phyloP scores from a whole-genome alignment of 768 basidiomycete genomes.

The Russula earlei region DNA sequence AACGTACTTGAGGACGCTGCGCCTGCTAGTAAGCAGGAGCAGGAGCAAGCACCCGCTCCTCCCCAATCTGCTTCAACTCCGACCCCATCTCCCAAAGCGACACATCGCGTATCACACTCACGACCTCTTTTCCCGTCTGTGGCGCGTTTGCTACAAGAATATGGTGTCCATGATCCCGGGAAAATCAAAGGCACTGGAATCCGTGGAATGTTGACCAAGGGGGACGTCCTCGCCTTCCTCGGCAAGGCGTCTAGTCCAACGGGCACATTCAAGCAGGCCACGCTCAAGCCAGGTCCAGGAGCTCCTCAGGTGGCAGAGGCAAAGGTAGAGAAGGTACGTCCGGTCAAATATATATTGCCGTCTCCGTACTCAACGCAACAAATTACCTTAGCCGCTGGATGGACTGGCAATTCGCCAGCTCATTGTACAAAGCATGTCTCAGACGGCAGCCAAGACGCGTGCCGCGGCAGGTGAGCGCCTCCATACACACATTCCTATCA shows the following conservation, averaged over 20 bases:
- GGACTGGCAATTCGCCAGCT: conserved; percentile 54
- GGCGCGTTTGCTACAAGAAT: conserved; percentile 61
- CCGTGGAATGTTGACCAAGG: conserved; percentile 92
- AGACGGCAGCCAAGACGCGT: conserved; percentile 44
- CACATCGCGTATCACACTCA: conserved; percentile 38
- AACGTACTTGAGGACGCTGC: conserved; percentile 26
- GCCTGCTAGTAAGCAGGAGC: conserved; percentile 4
- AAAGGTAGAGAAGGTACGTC: conserved; percentile 29
- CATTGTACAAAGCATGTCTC: conserved; percentile 53
- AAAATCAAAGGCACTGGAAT: conserved; percentile 82
- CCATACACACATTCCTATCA: neutral
- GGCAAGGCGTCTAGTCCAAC: conserved; percentile 73
- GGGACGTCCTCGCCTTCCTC: conserved; percentile 80
- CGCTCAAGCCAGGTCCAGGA: conserved; percentile 8
- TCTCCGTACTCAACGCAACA: neutral
- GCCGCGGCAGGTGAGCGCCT: conserved; percentile 31
- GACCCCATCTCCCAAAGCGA: conserved; percentile 23
- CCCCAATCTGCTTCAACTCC: conserved; percentile 24
- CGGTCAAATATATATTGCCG: neutral
- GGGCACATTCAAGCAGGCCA: conserved; percentile 57
- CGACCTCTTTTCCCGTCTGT: conserved; percentile 88
- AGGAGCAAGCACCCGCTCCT: conserved; percentile 25
- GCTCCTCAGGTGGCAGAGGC: conserved; percentile 27
- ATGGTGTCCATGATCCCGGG: conserved; percentile 47
- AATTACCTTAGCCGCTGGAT: conserved; percentile 40